A percentile compares a stretch with the other conserved stretches of the same genome.
These are phyloP conservation scores for Fraxinus cuspidata DNA, from an alignment of 257 asterid species.

Conservation along the genomic window DNA sequence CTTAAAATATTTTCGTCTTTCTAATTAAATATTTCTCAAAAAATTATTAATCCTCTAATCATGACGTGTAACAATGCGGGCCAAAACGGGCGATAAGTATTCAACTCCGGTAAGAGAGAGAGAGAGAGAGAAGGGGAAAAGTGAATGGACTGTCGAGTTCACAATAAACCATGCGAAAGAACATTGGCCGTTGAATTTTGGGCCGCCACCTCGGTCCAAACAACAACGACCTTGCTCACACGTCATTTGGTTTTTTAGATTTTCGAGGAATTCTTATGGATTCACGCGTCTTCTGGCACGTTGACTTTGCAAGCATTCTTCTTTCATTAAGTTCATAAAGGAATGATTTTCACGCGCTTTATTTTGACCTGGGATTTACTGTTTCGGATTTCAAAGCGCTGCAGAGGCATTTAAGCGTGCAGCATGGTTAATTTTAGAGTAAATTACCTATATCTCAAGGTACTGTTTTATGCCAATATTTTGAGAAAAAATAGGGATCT, in stretches of 20 bases:
- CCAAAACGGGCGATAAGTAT: no score
- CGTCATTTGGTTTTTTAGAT: not conserved
- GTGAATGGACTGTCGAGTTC: conserved; percentile 25
- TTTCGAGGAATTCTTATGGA: conserved; percentile 6
- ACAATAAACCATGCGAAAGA: conserved; percentile 15
- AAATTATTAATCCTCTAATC: no score
- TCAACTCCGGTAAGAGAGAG: no score
- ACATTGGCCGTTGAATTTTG: conserved; percentile 4
- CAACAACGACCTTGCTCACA: not conserved
- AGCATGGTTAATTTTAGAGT: no score
- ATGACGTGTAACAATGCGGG: no score
- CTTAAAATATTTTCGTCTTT: no score
- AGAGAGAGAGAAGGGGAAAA: not conserved
- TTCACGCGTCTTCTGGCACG: not conserved
- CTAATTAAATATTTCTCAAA: no score
- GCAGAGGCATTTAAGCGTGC: conserved; percentile 8
- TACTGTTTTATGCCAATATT: no score
- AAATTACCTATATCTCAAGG: no score
- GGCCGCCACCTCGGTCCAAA: conserved; percentile 19
- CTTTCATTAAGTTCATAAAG: no score
- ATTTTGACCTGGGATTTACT: not conserved
- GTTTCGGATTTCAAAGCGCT: conserved; percentile 32
- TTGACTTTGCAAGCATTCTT: not conserved
- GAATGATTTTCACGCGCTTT: conserved; percentile 4
- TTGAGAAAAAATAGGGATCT: no score